phyloP scores from a whole-genome alignment of 352 stramenopile species.

The Elongisporangium undulatum region DNA sequence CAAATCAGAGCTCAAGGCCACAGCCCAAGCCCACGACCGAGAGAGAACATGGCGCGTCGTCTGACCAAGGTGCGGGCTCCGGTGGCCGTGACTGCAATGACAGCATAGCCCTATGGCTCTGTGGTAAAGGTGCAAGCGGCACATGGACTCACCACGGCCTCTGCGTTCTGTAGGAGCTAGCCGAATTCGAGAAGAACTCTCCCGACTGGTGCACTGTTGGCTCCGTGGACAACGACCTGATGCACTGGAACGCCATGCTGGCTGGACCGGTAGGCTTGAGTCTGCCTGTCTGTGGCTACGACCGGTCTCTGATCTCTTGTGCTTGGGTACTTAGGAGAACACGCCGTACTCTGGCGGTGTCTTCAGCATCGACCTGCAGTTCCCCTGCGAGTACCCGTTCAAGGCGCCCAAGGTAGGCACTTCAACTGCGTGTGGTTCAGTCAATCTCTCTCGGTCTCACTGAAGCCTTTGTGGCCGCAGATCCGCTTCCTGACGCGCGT shows the following conservation, averaged over 20 bases:
- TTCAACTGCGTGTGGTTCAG: neutral
- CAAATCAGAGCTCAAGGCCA: neutral
- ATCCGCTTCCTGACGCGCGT: slow-evolving; percentile 94
- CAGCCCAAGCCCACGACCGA: neutral
- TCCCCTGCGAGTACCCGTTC: slow-evolving; percentile 96
- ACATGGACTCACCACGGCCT: neutral
- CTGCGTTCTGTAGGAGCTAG: slow-evolving; percentile 56
- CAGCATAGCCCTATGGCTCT: neutral
- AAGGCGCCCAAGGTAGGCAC: slow-evolving; percentile 85
- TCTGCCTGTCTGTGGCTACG: neutral
- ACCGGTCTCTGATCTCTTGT: neutral
- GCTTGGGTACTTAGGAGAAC: slow-evolving; percentile 44
- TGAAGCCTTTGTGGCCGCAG: slow-evolving; percentile 8
- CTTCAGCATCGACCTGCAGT: slow-evolving; percentile 95
- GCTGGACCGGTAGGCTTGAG: slow-evolving; percentile 70
- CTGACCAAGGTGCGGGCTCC: slow-evolving; percentile 60
- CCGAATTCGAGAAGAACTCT: slow-evolving; percentile 88
- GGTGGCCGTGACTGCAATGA: neutral
- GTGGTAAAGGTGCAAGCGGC: neutral
- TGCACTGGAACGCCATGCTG: slow-evolving; percentile 91
- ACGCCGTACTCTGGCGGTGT: slow-evolving; percentile 85
- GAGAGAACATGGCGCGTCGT: slow-evolving; percentile 60
- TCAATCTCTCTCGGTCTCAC: neutral
- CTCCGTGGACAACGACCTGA: slow-evolving; percentile 82
- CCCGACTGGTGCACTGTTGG: slow-evolving; percentile 87